Conservation (phyloP, 2,329 filamentous ascomycete genomes). For the Botrytis elliptica region DNA sequence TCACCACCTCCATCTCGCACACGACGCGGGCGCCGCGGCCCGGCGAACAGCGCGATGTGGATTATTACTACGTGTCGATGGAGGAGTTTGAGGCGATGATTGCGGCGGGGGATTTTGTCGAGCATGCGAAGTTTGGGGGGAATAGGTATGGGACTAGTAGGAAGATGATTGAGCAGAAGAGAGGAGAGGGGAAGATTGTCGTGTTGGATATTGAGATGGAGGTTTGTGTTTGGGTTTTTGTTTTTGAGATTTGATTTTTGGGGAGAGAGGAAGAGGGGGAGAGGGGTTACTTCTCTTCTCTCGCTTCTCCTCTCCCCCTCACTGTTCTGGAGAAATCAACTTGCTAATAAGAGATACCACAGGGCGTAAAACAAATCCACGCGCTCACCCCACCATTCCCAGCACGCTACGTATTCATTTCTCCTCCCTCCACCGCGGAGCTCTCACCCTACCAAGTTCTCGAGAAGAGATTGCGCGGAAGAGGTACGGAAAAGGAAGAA, state of each 20-base stretch:
- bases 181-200: constrained; percentile 68
- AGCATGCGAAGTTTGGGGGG: constrained; percentile 78
- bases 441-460: constrained; percentile 56
- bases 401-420: constrained; percentile 81
- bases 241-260: not conserved
- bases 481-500: constrained; percentile 77
- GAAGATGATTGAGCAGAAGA: constrained; percentile 69
- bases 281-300: not conserved
- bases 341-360: not conserved
- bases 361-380: constrained; percentile 88
- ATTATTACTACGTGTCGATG: constrained; percentile 77
- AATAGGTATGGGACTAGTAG: constrained; percentile 88
- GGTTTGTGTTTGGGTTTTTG: constrained; percentile 45
- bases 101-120: constrained; percentile 72
- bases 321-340: not conserved
- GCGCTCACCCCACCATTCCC: constrained; percentile 48
- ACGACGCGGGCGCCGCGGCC: constrained; percentile 76
- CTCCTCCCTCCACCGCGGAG: constrained; percentile 61
- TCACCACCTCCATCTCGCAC: constrained; percentile 64
- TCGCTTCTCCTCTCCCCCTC: not conserved
- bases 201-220: constrained; percentile 98
- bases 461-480: constrained; percentile 69
- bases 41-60: constrained; percentile 71
- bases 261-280: no score
- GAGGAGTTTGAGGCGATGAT: constrained; percentile 68